Evolutionary conservation across 768 basidiomycete genomes (phyloP).

Genomic region (Royoungia palumana): DNA sequence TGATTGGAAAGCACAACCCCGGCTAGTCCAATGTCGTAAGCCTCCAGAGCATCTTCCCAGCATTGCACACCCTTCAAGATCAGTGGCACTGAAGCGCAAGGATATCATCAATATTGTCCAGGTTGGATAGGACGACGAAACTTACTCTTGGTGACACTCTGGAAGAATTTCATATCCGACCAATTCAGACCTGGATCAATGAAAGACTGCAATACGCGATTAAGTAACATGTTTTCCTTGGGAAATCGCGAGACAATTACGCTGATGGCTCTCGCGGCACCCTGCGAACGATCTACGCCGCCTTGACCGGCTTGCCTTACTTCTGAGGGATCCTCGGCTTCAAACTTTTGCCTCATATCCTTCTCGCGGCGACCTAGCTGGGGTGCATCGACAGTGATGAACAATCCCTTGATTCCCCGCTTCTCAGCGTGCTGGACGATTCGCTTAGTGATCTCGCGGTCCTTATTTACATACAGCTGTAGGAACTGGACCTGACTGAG

Average conservation of each 20-base stretch:
- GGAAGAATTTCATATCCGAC: constrained; percentile 66
- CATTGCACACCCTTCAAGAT: constrained; percentile 88
- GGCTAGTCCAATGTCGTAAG: constrained; percentile 70
- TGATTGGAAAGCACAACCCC: constrained; percentile 88
- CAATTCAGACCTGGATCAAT: constrained; percentile 90
- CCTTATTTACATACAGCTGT: constrained; percentile 90
- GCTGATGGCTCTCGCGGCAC: constrained; percentile 91
- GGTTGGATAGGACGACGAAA: constrained; percentile 4
- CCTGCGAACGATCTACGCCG: constrained; percentile 77
- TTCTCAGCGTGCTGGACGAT: constrained; percentile 88
- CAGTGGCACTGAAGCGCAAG: constrained; percentile 65
- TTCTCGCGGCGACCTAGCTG: constrained; percentile 93
- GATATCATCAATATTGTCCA: constrained; percentile 3
- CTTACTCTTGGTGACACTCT: constrained; percentile 66
- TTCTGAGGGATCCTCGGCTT: constrained; percentile 55
- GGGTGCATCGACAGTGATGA: constrained; percentile 97
- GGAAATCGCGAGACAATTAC: constrained; percentile 38
- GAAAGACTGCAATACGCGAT: constrained; percentile 58
- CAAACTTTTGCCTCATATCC: constrained; percentile 97
- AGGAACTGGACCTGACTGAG: constrained; percentile 82
- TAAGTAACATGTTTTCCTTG: neutral
- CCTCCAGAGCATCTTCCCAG: constrained; percentile 87
- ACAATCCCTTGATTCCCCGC: constrained; percentile 87
- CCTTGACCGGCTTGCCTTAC: constrained; percentile 44
- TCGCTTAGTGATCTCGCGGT: constrained; percentile 78